Evolutionary conservation across 306 rosid genomes (phyloP), one percentile per base, ranked within the genome.

Genomic region (Lablab purpureus): DNA sequence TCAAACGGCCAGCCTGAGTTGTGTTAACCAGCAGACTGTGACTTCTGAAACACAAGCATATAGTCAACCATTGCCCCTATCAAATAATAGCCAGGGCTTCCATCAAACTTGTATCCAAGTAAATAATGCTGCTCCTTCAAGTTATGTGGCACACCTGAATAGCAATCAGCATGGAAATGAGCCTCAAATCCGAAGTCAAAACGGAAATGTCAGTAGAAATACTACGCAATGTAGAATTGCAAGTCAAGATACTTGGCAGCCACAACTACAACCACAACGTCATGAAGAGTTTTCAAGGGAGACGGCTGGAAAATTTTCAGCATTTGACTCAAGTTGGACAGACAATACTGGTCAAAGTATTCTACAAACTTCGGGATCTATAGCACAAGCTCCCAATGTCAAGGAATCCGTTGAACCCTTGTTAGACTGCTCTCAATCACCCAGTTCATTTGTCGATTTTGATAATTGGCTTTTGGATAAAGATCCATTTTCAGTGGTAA

Each of bases 391-490:
- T 17, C 56, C 74, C 60, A 58, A 15, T 19, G 51, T 60, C 54
- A 54, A 77, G 28, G 89, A 83, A 36, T 65, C 84, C 40, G 12
- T 49, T 45, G 79, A 82, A 72, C 75, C 49, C 15, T 27, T 4
- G 37, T 41, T 15, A 18, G 86, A 41, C 23, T 1, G 25, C 67
- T 54, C 70, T 43, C 45, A 34, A 19, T 15, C 47, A 23, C 70
- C 83, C 3, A 8, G 23, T 62, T 0, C 80, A 0, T 15, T 87
- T 50, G 68, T 10, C 4, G 85, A 65, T 41, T 40, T 88, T 14
- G 91, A 88, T 6, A 68, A 47, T 76, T 93, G 89, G 91, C 51
- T 84, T 56, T 25, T 82, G 27, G 88, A 84, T 4, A 45, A 75
- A 60, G 89, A 81, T 40, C 23, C 45, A 15, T 27, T 27, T 77